Conservation (phyloP, 2,329 filamentous ascomycete species). For the Fusarium graminum region DNA sequence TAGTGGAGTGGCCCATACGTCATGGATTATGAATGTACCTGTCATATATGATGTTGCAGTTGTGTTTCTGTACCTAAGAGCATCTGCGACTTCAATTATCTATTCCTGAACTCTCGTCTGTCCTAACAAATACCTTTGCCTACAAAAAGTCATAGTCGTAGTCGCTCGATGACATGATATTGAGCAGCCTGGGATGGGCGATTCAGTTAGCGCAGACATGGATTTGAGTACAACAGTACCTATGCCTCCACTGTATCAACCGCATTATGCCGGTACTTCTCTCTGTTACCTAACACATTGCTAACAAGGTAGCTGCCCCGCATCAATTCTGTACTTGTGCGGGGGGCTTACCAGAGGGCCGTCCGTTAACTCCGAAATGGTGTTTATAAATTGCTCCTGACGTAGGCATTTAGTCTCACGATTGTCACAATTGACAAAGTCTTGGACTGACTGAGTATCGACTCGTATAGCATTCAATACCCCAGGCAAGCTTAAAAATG, state of each 20-base stretch:
- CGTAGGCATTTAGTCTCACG: too few species aligned
- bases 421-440: neutral
- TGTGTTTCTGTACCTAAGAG: too few species aligned
- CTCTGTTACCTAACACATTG: accelerated
- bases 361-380: constrained; percentile 21
- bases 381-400: constrained; percentile 1
- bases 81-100: too few species aligned
- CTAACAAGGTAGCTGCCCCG: constrained; percentile 1
- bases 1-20: neutral
- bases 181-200: neutral
- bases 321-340: neutral
- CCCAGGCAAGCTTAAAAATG: neutral
- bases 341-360: constrained; percentile 6
- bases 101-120: too few species aligned
- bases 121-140: too few species aligned
- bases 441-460: too few species aligned
- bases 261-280: accelerated
- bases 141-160: too few species aligned
- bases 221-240: neutral
- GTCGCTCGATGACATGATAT: neutral
- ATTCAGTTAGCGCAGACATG: neutral
- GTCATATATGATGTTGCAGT: too few species aligned
- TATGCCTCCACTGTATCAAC: accelerated
- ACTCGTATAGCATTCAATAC: neutral
- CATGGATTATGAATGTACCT: neutral